These are phyloP conservation scores for Beta corolliflora DNA, from an alignment of 179 eudicot species.

Conservation along the genomic window DNA sequence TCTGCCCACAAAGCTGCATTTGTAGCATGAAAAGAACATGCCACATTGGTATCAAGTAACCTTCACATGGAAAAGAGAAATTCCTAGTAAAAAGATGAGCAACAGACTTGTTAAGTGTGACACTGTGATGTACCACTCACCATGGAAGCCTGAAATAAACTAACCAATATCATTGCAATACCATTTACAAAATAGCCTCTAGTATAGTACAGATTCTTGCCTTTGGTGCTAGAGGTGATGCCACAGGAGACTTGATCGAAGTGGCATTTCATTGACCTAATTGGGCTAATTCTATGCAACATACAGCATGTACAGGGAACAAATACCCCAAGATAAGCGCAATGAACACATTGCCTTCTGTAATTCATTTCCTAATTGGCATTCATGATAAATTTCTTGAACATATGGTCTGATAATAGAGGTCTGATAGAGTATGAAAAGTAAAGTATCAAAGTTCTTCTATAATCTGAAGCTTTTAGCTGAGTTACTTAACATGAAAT, in stretches of 20 bases:
- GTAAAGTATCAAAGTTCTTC: too few relatives aligned
- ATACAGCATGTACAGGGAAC: neutral
- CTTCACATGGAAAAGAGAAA: neutral
- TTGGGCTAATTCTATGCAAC: neutral
- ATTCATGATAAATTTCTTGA: too few relatives aligned
- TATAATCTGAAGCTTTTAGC: too few relatives aligned
- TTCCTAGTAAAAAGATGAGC: neutral
- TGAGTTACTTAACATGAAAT: too few relatives aligned
- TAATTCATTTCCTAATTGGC: too few relatives aligned
- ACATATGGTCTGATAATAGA: too few relatives aligned
- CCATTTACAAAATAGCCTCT: neutral
- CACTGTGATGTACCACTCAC: neutral
- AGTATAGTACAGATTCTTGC: neutral
- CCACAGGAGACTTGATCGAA: neutral
- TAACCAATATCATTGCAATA: neutral
- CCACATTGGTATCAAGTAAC: neutral
- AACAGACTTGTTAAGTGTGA: neutral
- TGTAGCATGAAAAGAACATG: neutral
- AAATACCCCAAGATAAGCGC: neutral
- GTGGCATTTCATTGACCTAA: neutral
- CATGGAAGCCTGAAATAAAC: neutral
- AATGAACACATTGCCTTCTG: too few relatives aligned
- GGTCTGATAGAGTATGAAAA: too few relatives aligned
- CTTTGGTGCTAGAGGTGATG: neutral
- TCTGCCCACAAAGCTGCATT: neutral